Evolutionary conservation across 495 filamentous ascomycete genomes (phyloP).

Genomic region (Tuber indicum): DNA sequence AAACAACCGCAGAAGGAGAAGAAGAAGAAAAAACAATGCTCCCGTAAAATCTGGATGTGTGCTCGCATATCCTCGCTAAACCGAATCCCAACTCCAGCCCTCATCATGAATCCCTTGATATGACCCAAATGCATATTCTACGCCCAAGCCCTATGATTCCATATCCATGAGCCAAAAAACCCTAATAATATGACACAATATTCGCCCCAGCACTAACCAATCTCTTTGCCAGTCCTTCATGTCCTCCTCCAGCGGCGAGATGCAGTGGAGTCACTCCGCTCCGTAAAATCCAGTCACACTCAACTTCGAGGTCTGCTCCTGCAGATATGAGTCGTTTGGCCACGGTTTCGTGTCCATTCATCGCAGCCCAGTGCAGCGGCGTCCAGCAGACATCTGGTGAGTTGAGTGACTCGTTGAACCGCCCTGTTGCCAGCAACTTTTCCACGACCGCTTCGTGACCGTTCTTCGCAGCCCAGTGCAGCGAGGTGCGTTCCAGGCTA

Average conservation of each 20-base stretch:
- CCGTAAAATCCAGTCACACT: background rate
- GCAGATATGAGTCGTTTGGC: slow-evolving; percentile 11
- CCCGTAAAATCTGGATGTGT: background rate
- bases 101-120: background rate
- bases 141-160: background rate
- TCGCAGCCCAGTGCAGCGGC: slow-evolving; percentile 13
- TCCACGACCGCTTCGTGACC: background rate
- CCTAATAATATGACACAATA: slow-evolving; percentile 1
- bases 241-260: slow-evolving; percentile 3
- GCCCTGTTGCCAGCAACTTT: background rate
- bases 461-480: background rate
- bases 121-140: background rate
- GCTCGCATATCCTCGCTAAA: background rate
- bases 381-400: slow-evolving; percentile 10
- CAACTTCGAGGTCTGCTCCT: slow-evolving; percentile 15
- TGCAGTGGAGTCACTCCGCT: background rate
- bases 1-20: background rate
- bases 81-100: slow-evolving; percentile 2
- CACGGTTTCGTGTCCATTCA: slow-evolving; percentile 6
- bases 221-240: slow-evolving; percentile 1
- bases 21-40: background rate
- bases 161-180: background rate
- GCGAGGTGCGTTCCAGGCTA: background rate
- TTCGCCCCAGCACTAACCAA: background rate
- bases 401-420: background rate